phyloP scores from a whole-genome alignment of 306 rosid genomes.

The Pyrus bretschneideri region DNA sequence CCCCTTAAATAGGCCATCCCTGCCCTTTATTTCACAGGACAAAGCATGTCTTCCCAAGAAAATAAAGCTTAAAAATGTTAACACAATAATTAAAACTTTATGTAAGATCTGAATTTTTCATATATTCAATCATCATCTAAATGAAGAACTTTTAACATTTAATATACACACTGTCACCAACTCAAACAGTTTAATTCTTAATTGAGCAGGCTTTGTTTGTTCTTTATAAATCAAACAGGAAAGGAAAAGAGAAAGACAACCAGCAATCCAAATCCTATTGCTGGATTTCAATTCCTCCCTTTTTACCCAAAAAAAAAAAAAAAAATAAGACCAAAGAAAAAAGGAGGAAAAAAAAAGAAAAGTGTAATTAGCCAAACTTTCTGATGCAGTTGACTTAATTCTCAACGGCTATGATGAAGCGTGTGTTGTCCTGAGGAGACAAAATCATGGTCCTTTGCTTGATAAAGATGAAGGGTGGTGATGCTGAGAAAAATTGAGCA shows the following conservation, averaged over 20 bases:
- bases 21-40: slow-evolving; percentile 19
- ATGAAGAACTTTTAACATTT: not conserved
- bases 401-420: slow-evolving; percentile 56
- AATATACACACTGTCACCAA: slow-evolving; percentile 10
- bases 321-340: not conserved
- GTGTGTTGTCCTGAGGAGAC: slow-evolving; percentile 46
- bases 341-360: not conserved
- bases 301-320: not conserved
- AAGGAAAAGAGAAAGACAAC: not conserved
- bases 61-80: slow-evolving; percentile 6
- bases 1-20: slow-evolving; percentile 27
- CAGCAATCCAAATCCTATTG: slow-evolving; percentile 19
- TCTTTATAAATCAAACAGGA: slow-evolving; percentile 8
- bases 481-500: slow-evolving; percentile 6
- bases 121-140: slow-evolving; percentile 20
- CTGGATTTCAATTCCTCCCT: slow-evolving; percentile 18
- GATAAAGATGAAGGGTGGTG: slow-evolving; percentile 20
- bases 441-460: slow-evolving; percentile 30
- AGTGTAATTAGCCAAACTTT: slow-evolving; percentile 12
- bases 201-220: not conserved
- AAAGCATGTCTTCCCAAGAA: slow-evolving; percentile 27
- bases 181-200: slow-evolving; percentile 5
- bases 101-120: slow-evolving; percentile 18
- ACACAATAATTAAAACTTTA: slow-evolving; percentile 26
- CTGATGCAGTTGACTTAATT: slow-evolving; percentile 43